phyloP scores from a whole-genome alignment of 306 rosid species.

The Cucurbita maxima region DNA sequence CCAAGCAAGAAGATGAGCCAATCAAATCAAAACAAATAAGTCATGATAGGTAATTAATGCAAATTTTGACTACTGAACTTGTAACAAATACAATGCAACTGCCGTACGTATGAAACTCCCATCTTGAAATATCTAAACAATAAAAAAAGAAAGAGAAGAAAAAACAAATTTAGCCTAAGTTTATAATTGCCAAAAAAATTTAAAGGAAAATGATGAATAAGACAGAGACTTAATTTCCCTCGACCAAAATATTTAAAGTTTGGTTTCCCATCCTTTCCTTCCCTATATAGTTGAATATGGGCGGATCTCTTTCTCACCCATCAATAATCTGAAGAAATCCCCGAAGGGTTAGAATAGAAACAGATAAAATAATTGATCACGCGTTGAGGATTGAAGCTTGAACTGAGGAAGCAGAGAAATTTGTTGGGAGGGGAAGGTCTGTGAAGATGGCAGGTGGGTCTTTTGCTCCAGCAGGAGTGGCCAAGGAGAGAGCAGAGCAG shows the following conservation, averaged over 20 bases:
- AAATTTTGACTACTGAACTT: background rate
- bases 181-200: too few relatives aligned
- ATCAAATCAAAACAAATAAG: background rate
- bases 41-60: background rate
- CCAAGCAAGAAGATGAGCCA: background rate
- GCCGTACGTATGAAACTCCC: background rate
- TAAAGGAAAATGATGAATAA: background rate
- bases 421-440: background rate
- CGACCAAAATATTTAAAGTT: background rate
- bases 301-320: background rate
- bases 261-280: background rate
- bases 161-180: background rate
- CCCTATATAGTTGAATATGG: background rate
- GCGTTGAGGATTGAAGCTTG: background rate
- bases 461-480: constrained; percentile 28
- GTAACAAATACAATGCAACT: background rate
- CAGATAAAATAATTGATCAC: background rate
- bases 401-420: background rate
- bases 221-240: background rate
- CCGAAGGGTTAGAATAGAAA: background rate
- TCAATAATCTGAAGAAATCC: background rate
- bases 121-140: background rate
- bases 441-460: constrained; percentile 69
- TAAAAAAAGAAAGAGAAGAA: background rate
- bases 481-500: constrained; percentile 46